These are phyloP conservation scores for Oryza punctata DNA, from an alignment of 176 grass and related monocot genomes.

Conservation along the genomic window DNA sequence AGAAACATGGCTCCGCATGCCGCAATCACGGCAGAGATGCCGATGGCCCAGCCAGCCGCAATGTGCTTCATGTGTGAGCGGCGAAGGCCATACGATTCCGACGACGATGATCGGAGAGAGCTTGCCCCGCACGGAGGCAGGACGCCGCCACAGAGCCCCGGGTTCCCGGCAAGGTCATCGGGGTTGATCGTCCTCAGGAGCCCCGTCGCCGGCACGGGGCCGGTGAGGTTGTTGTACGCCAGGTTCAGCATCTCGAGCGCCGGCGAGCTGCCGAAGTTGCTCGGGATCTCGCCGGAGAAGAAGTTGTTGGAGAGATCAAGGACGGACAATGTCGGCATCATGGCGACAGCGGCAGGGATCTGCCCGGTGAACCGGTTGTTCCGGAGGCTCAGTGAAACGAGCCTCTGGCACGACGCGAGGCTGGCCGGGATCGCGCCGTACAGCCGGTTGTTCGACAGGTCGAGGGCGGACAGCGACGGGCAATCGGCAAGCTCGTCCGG, in stretches of 20 bases:
- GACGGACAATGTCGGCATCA: constrained; percentile 82
- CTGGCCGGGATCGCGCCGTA: constrained; percentile 67
- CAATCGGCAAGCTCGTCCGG: constrained; percentile 72
- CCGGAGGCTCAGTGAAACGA: constrained; percentile 77
- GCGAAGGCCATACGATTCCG: constrained; percentile 26
- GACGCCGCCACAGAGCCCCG: constrained; percentile 70
- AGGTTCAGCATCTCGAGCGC: constrained; percentile 92
- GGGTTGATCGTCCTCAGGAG: constrained; percentile 80
- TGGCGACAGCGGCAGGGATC: constrained; percentile 67
- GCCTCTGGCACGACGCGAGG: constrained; percentile 75
- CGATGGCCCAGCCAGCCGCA: constrained; percentile 75
- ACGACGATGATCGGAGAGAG: constrained; percentile 34
- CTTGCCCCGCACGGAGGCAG: constrained; percentile 52
- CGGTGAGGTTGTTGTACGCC: constrained; percentile 89
- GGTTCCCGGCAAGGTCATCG: constrained; percentile 85
- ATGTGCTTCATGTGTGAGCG: constrained; percentile 74
- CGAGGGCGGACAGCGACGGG: constrained; percentile 69
- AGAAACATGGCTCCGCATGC: constrained; percentile 45
- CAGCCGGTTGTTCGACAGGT: constrained; percentile 81
- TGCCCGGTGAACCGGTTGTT: constrained; percentile 70
- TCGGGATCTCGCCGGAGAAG: constrained; percentile 74
- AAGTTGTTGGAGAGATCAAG: constrained; percentile 94
- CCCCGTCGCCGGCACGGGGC: constrained; percentile 69
- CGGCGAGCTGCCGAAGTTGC: constrained; percentile 83
- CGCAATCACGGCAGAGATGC: constrained; percentile 49